Evolutionary conservation across 2,329 filamentous ascomycete genomes (phyloP).

Genomic region (Fusarium continuum): DNA sequence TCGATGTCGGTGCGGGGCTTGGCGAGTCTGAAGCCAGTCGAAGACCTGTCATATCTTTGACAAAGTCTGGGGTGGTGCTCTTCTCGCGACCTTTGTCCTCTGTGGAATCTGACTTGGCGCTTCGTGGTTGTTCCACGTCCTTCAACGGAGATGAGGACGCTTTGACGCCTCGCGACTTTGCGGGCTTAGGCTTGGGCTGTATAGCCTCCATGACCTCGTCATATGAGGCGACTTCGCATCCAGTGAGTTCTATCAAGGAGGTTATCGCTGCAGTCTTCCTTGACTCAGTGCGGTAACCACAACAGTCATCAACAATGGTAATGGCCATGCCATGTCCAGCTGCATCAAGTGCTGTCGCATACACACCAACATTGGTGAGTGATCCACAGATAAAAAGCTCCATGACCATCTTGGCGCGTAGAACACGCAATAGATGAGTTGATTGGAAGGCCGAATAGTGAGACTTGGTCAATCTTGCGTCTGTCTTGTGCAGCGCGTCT

Average conservation of each 20-base stretch:
- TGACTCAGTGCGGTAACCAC: slow-evolving; percentile 77
- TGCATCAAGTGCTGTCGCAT: slow-evolving; percentile 91
- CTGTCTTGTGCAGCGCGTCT: slow-evolving; percentile 56
- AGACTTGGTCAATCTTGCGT: slow-evolving; percentile 70
- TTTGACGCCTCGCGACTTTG: slow-evolving; percentile 5
- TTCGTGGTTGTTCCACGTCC: slow-evolving; percentile 15
- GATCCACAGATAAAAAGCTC: slow-evolving; percentile 90
- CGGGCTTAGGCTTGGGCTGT: slow-evolving; percentile 29
- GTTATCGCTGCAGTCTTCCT: slow-evolving; percentile 77
- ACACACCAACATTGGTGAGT: slow-evolving; percentile 86
- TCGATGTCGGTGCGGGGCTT: slow-evolving; percentile 24
- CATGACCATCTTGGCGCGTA: slow-evolving; percentile 87
- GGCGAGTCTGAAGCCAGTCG: slow-evolving; percentile 43
- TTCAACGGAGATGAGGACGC: slow-evolving; percentile 11
- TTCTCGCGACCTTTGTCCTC: slow-evolving; percentile 30
- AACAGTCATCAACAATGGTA: slow-evolving; percentile 86
- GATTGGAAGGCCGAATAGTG: slow-evolving; percentile 89
- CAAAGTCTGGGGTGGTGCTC: slow-evolving; percentile 44
- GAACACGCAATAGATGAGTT: slow-evolving; percentile 75
- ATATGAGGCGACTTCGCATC: slow-evolving; percentile 71
- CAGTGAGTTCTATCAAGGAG: slow-evolving; percentile 77
- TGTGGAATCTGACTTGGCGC: not conserved
- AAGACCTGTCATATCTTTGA: slow-evolving; percentile 47
- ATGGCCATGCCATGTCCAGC: slow-evolving; percentile 88
- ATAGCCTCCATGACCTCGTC: slow-evolving; percentile 62